Evolutionary conservation across 257 asterid species (phyloP), one percentile per base, ranked within the genome.

Genomic region (Nicotiana tabacum): DNA sequence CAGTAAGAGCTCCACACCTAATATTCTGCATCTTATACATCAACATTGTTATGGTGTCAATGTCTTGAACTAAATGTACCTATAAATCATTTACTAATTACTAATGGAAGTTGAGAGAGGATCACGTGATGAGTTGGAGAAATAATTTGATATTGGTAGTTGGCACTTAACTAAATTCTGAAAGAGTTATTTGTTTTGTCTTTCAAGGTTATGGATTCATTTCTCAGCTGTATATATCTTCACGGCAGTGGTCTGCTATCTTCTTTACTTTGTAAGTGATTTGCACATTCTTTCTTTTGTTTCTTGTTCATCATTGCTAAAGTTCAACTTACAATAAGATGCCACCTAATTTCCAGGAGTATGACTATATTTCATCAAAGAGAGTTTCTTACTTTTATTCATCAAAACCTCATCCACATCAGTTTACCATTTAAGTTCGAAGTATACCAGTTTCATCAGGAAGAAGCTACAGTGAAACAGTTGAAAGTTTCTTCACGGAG

Each of bases 141-240:
- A 6, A 74, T 74, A 74, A 0, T 10, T 27, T 76, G 46, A 51
- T 51, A 27, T 24, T 0, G 64, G 80, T 76, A 76, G 29, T 15
- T 51, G 64, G 8, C 46, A 6, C 35, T 62, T 24, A 10, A 62
- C 61, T 48, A 6, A 72, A 46, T 27, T 51, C 64, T 76, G 29
- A 51, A 39, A 51, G 17, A 27, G 64, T 29, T 48, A 76, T 76
- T 76, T 72, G 79, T 83, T 82, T 82, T 88, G 66, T 78, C 88
- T 86, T 89, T 88, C 68, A 88, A 96, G 99, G 98, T 92, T 96
- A 80, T 96, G 99, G 99, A 87, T 96, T 88, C 99, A 96, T 90
- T 96, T 94, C 88, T 86, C 89, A 83, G 98, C 98, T 72, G 90
- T 93, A 65, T 96, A 94, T 87, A 68, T 89, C 80, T 91, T 96